phyloP scores from a whole-genome alignment of 805 yeast species.

The Kodamaea jinghongensis region DNA sequence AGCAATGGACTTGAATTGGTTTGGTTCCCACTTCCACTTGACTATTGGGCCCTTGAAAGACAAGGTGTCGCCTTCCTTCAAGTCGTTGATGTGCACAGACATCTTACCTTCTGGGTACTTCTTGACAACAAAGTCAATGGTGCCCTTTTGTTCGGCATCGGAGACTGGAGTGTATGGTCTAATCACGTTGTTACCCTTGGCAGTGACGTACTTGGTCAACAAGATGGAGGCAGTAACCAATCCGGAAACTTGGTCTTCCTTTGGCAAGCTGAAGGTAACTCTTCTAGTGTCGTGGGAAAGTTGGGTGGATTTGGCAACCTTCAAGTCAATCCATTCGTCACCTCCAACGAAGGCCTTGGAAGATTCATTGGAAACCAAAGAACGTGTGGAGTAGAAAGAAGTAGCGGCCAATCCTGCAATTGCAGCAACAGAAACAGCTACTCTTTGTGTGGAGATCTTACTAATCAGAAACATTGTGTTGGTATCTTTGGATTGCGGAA shows the following conservation, averaged over 20 bases:
- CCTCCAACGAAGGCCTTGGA: constrained; percentile 57
- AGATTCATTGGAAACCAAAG: constrained; percentile 32
- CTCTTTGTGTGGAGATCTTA: constrained; percentile 19
- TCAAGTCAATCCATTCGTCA: constrained; percentile 70
- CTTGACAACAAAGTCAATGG: constrained; percentile 78
- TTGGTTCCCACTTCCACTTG: constrained; percentile 89
- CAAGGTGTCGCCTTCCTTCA: constrained; percentile 77
- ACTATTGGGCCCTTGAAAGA: constrained; percentile 91
- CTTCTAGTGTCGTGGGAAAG: constrained; percentile 64
- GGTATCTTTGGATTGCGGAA: background rate
- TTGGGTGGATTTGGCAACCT: constrained; percentile 43
- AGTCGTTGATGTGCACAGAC: constrained; percentile 65
- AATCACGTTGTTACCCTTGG: constrained; percentile 81
- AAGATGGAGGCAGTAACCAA: constrained; percentile 75
- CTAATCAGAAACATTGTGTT: constrained; percentile 6
- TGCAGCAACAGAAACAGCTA: constrained; percentile 28
- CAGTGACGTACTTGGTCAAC: constrained; percentile 75
- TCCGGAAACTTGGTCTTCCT: constrained; percentile 68
- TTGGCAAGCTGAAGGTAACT: constrained; percentile 67
- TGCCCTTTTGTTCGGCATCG: constrained; percentile 66
- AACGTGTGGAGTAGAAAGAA: constrained; percentile 21
- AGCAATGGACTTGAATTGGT: constrained; percentile 74
- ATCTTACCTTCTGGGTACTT: constrained; percentile 82
- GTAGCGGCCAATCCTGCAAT: constrained; percentile 35
- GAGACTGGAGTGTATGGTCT: constrained; percentile 89